Percentiles rank a stretch among this genome's conserved stretches.
Evolutionary conservation across 2,329 filamentous ascomycete genomes (phyloP).

Genomic region (Fusarium veterinarium): DNA sequence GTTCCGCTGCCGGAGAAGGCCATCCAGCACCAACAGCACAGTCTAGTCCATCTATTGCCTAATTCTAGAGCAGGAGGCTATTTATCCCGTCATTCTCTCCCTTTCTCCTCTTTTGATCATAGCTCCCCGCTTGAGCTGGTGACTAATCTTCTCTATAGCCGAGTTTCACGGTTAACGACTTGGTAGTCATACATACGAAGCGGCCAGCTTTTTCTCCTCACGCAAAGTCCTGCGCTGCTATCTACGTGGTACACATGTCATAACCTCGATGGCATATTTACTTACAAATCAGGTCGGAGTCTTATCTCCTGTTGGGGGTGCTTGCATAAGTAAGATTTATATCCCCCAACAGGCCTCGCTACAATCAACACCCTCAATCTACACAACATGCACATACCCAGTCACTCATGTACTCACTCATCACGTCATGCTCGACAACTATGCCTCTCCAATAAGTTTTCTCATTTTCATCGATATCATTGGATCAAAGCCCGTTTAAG

Average conservation of each 20-base stretch:
- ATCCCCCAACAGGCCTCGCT: neutral
- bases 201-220: neutral
- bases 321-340: neutral
- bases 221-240: neutral
- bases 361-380: neutral
- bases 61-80: neutral
- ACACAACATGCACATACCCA: neutral
- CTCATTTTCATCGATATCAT: slow-evolving; percentile 42
- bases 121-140: neutral
- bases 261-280: neutral
- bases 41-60: slow-evolving; percentile 10
- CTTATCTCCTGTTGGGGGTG: neutral
- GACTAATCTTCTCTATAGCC: neutral
- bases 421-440: neutral
- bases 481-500: slow-evolving; percentile 41
- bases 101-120: neutral
- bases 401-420: neutral
- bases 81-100: neutral
- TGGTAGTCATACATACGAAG: neutral
- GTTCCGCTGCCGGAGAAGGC: slow-evolving; percentile 18
- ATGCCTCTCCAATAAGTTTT: slow-evolving; percentile 35
- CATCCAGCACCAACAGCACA: neutral
- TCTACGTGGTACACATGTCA: neutral
- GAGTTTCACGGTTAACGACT: neutral
- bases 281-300: neutral